Conservation (phyloP, 2,329 filamentous ascomycete genomes). For the Fusarium siculi region DNA sequence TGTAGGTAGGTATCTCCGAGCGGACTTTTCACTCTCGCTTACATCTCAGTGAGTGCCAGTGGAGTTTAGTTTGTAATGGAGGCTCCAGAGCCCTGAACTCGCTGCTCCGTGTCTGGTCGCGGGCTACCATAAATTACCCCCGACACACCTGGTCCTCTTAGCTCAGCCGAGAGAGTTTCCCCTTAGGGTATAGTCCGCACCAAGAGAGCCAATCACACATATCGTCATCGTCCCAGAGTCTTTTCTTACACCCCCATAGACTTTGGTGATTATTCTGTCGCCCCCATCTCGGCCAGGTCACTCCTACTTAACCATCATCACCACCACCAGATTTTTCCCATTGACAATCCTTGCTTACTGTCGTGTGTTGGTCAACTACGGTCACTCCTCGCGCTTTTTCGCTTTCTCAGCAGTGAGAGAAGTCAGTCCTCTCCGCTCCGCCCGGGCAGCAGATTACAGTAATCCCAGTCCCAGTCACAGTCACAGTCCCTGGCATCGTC, state of each 20-base stretch:
- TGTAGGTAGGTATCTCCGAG: conserved; percentile 7
- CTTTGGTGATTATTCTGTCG: conserved; percentile 35
- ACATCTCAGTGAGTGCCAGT: not conserved
- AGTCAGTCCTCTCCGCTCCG: conserved; percentile 23
- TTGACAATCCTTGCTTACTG: conserved; percentile 9
- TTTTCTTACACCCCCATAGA: not conserved
- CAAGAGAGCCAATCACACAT: conserved; percentile 14
- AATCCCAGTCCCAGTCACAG: not conserved
- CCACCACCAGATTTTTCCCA: conserved; percentile 20
- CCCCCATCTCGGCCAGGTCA: conserved; percentile 13
- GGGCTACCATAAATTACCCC: conserved; percentile 11
- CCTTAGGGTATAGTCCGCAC: not conserved
- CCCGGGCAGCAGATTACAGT: not conserved
- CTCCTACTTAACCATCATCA: conserved; percentile 2
- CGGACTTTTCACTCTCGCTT: conserved; percentile 18
- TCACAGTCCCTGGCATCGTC: conserved; percentile 19
- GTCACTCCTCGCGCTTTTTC: conserved; percentile 7
- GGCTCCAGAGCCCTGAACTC: not conserved
- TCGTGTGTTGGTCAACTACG: conserved; percentile 8
- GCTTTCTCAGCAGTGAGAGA: not conserved
- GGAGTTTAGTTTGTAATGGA: conserved; percentile 3
- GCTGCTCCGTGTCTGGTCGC: conserved; percentile 1
- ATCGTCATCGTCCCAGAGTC: conserved; percentile 7
- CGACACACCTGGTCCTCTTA: conserved; percentile 14
- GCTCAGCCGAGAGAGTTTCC: not conserved